Base-by-base conservation (phyloP, 1,284 basidiomycete species). In the Puccinia novopanici region DNA sequence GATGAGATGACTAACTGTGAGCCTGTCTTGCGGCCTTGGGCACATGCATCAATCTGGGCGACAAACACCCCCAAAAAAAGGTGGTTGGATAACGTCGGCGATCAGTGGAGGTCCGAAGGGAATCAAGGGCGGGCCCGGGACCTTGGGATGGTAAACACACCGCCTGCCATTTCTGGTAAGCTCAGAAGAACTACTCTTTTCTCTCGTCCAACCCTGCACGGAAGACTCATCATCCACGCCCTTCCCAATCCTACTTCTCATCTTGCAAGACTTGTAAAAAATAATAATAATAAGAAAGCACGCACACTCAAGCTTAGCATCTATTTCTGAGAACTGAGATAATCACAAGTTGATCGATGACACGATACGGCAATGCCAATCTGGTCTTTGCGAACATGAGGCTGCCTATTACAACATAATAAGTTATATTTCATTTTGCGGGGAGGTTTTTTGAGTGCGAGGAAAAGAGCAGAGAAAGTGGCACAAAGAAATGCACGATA, bases 21-120 rank as follows among this genome's bases (percentile, higher is more conserved):
- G 34, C 34, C 34, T 34, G 2, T 34, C 34, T 34, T 34, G 34
- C 34, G 34, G 34, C 34, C 34, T 2, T 34, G 34, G 34, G 34
- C 34, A 34, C 34, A 6, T 42, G 8, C 19, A 17, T 40, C 37
- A 10, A n/a, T 42, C 3, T 72, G 45, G 37, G 13, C 37, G 37
- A 48, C 37, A 19, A 40, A 55, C 13, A 1, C 17, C 24, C 22
- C 17, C 15, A 9, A 40, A 37, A 1, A 9, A 52, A 84, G 84
- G 84, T 59, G 84, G 83, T 22, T 85, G 84, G 84, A 84, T 84
- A 73, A 85, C 84, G 27, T 84, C 84, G 40, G 84, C 84, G 81
- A 85, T 85, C 67, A 84, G 82, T 10, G 84, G 84, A 17, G 84
- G 84, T 5, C 82, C 84, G 37, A 81, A 82, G 68, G 84, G 84